A percentile compares a stretch with the other conserved stretches of the same genome.
phyloP scores from a whole-genome alignment of 225 moss, liverwort and hornwort genomes.

The Lunularia cruciata region DNA sequence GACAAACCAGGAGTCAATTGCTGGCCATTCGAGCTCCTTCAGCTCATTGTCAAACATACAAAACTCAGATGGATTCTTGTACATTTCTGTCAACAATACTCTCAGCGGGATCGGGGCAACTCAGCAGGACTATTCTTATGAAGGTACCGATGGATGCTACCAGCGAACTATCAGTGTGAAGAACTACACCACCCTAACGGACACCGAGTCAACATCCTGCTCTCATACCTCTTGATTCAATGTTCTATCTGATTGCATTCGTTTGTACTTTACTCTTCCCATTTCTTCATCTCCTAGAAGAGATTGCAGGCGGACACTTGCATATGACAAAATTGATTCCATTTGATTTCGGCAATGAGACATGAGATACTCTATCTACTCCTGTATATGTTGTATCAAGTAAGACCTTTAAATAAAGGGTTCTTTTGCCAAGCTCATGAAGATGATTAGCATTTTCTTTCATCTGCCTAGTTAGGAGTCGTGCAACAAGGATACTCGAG shows the following conservation, averaged over 20 bases:
- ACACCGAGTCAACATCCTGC: not conserved
- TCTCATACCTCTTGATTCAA: not conserved
- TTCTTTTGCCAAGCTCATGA: no score
- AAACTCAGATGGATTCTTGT: constrained; percentile 46
- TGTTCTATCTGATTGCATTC: not conserved
- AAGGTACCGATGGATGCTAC: constrained; percentile 75
- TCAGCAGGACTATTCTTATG: constrained; percentile 52
- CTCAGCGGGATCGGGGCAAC: constrained; percentile 59
- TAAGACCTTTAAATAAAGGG: no score
- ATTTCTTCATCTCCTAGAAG: no score
- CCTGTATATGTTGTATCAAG: no score
- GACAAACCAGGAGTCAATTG: constrained; percentile 46
- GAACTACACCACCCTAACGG: constrained; percentile 53
- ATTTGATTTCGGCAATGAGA: no score
- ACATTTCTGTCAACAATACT: constrained; percentile 53
- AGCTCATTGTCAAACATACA: constrained; percentile 62
- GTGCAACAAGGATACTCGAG: no score
- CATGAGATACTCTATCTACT: no score
- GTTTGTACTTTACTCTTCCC: not conserved
- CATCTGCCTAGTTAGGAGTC: no score
- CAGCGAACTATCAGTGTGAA: constrained; percentile 47
- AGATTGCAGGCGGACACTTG: no score
- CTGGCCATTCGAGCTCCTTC: constrained; percentile 44
- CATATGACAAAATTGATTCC: no score
- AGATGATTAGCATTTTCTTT: no score